Conservation (phyloP, 1,284 basidiomycete species). For the Leccinum solheimii region DNA sequence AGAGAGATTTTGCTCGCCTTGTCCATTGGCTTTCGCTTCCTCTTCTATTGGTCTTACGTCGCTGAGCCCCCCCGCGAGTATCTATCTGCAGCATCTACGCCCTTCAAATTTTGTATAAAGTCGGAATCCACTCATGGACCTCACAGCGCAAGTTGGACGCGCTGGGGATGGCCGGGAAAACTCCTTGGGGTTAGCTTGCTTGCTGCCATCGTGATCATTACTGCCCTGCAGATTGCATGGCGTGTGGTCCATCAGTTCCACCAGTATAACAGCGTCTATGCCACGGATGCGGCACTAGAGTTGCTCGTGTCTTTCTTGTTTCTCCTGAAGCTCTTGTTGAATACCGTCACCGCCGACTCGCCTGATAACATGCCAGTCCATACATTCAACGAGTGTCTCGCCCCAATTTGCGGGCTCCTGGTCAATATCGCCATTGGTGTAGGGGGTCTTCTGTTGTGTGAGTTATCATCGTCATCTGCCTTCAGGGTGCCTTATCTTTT, state of each 20-base stretch:
- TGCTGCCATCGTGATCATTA: slow-evolving; percentile 43
- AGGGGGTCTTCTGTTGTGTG: slow-evolving; percentile 60
- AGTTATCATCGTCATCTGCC: slow-evolving; percentile 32
- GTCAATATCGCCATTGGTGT: slow-evolving; percentile 55
- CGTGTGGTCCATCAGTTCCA: slow-evolving; percentile 47
- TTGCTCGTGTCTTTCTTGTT: slow-evolving; percentile 58
- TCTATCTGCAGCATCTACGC: slow-evolving; percentile 21
- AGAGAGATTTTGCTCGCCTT: slow-evolving; percentile 63
- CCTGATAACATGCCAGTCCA: slow-evolving; percentile 17
- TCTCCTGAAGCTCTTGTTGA: slow-evolving; percentile 62
- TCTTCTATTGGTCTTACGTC: slow-evolving; percentile 70
- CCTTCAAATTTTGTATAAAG: slow-evolving; percentile 20
- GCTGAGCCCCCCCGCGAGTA: slow-evolving; percentile 55
- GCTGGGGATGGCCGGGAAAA: slow-evolving; percentile 58
- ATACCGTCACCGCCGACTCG: slow-evolving; percentile 48
- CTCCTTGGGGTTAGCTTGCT: slow-evolving; percentile 54
- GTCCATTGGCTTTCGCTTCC: slow-evolving; percentile 56
- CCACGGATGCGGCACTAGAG: slow-evolving; percentile 56
- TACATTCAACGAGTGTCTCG: slow-evolving; percentile 50
- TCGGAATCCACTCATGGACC: slow-evolving; percentile 21
- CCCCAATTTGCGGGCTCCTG: slow-evolving; percentile 52
- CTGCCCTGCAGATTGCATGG: slow-evolving; percentile 65
- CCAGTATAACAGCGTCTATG: slow-evolving; percentile 53
- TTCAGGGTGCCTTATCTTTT: slow-evolving; percentile 15
- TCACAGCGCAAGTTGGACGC: slow-evolving; percentile 63